A percentile compares a stretch with the other conserved stretches of the same genome.
Conservation (phyloP, 2,329 filamentous ascomycete genomes). For the Claviceps maximensis region DNA sequence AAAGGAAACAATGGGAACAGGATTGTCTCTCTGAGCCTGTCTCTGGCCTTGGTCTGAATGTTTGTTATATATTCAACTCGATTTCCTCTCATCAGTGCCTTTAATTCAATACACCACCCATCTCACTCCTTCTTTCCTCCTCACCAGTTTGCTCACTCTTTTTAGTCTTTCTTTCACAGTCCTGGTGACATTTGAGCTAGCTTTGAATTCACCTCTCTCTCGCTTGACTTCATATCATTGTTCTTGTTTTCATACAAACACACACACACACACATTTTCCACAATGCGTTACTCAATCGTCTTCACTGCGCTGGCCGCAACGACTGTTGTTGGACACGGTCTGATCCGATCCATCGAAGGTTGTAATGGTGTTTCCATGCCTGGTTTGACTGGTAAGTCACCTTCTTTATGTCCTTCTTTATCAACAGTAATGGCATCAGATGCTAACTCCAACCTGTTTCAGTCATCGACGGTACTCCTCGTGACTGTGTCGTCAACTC, state of each 20-base stretch:
- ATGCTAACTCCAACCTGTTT: background rate
- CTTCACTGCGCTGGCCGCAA: slow-evolving; percentile 18
- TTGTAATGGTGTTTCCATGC: slow-evolving; percentile 3
- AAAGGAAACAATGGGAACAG: background rate
- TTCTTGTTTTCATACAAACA: too few species aligned
- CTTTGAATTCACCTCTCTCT: background rate
- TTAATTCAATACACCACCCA: background rate
- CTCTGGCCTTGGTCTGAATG: background rate
- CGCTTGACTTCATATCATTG: slow-evolving; percentile 2
- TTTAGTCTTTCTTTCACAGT: background rate
- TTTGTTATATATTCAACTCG: background rate
- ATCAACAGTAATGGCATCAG: too few species aligned
- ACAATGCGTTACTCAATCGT: slow-evolving; percentile 17
- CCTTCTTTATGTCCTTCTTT: slow-evolving; percentile 18
- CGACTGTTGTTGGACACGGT: slow-evolving; percentile 3
- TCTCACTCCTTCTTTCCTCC: background rate
- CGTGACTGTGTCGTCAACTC: slow-evolving; percentile 6
- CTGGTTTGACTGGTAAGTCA: slow-evolving; percentile 10
- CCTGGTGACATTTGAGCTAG: background rate
- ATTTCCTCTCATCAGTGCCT: background rate
- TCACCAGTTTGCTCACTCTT: too few species aligned
- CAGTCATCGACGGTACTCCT: slow-evolving; percentile 5
- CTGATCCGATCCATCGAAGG: background rate
- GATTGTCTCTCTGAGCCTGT: background rate
- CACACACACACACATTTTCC: too few species aligned